phyloP scores from a whole-genome alignment of 805 yeast species.

The Myxozyma sirexii region DNA sequence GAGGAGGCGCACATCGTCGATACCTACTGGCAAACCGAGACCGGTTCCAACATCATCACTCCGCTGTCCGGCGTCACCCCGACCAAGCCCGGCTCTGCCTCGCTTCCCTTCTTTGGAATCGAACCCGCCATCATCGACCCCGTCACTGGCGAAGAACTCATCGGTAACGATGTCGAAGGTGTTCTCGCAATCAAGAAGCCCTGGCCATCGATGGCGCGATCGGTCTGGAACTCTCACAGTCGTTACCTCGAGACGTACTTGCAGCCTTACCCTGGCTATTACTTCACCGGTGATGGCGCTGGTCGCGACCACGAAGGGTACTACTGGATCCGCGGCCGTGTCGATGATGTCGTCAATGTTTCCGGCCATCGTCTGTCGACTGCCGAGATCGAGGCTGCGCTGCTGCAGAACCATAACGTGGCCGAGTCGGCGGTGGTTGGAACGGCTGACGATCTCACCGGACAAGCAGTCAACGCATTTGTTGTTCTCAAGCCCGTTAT shows the following conservation, averaged over 20 bases:
- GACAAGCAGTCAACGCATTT: slow-evolving; percentile 96
- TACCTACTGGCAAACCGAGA: slow-evolving; percentile 99
- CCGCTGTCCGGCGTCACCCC: slow-evolving; percentile 94
- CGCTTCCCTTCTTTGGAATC: slow-evolving; percentile 94
- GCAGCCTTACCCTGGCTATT: slow-evolving; percentile 88
- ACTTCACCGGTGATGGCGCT: slow-evolving; percentile 98
- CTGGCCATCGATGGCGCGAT: slow-evolving; percentile 99
- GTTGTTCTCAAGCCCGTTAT: slow-evolving; percentile 71
- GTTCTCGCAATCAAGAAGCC: slow-evolving; percentile 85
- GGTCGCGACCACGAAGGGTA: slow-evolving; percentile 96
- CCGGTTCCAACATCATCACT: slow-evolving; percentile 92
- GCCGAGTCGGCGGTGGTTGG: slow-evolving; percentile 98
- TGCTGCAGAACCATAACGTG: slow-evolving; percentile 75
- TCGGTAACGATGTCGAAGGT: slow-evolving; percentile 92
- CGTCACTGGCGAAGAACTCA: slow-evolving; percentile 79
- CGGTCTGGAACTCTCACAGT: slow-evolving; percentile 85
- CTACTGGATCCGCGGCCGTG: slow-evolving; percentile 98
- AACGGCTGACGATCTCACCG: slow-evolving; percentile 90
- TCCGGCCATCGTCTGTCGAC: slow-evolving; percentile 98
- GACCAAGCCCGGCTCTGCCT: slow-evolving; percentile 96
- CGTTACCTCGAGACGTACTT: slow-evolving; percentile 90
- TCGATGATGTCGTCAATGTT: slow-evolving; percentile 97
- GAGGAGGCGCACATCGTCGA: slow-evolving; percentile 87
- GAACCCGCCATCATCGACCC: slow-evolving; percentile 92
- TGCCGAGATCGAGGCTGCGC: slow-evolving; percentile 94